Evolutionary conservation across 1,284 basidiomycete species (phyloP), one percentile per base, ranked within the genome.

Genomic region (Ustilago esculenta): DNA sequence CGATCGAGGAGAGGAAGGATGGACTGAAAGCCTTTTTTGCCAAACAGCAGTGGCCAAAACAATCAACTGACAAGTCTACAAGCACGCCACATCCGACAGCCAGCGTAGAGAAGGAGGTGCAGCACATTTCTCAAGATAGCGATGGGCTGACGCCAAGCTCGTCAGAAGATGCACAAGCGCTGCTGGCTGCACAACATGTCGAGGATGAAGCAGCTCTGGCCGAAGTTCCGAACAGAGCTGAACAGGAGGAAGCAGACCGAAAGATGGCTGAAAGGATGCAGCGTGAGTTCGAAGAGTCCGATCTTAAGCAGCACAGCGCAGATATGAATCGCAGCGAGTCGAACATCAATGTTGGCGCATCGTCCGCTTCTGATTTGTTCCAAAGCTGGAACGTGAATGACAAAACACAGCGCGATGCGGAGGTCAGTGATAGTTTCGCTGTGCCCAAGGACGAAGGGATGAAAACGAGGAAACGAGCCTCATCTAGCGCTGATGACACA

Each of bases 11-110:
- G 52, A 86, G 94, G 30, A 91, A 90, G 75, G 94, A 95, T 74
- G 92, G 92, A 3, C 92, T 97, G 63, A 86, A 90, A 78, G 90
- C 90, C 7, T 90, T 95, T 87, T 79, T 96, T 94, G 75, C 89
- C 89, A 73, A 64, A 55, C 58, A 63, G 29, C 46, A 63, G 42
- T 47, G 46, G 27, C 40, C 44, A 6, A 45, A 50, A 36, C 23
- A 52, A 6, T 17, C 30, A 15, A 29, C 27, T 7, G 27, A 29
- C 27, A 29, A 29, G 27, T 29, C 27, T 6, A 29, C 27, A 29
- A 29, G 12, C n/a, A 29, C 6, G 27, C 27, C 12, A 29, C 27
- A 12, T 29, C 12, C 7, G 7, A 29, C 34, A 34, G 4, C 32
- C 5, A n/a, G 37, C 3, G 34, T n/a, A 21, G 45, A 40, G 32